phyloP scores from a whole-genome alignment of 495 filamentous ascomycete species.

The Penicillium paxilli region DNA sequence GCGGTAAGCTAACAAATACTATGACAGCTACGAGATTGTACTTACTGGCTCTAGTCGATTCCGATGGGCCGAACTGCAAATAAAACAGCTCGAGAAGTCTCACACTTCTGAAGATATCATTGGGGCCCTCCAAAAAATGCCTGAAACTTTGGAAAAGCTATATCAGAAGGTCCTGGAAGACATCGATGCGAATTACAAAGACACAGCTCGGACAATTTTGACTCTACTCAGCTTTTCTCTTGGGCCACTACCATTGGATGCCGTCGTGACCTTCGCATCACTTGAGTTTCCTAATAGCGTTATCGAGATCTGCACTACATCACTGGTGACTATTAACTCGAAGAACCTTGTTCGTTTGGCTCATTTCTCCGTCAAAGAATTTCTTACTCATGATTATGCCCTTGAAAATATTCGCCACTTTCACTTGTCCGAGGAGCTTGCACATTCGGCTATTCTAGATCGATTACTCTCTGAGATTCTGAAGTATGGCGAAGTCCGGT shows the following conservation, averaged over 20 bases:
- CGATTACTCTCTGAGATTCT: too few species aligned
- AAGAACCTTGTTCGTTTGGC: not conserved
- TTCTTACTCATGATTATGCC: not conserved
- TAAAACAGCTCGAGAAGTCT: not conserved
- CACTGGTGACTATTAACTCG: not conserved
- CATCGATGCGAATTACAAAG: not conserved
- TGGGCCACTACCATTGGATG: not conserved
- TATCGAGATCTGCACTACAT: not conserved
- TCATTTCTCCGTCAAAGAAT: slow-evolving; percentile 2
- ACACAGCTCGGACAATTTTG: not conserved
- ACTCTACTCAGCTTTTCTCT: not conserved
- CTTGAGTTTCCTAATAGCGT: not conserved
- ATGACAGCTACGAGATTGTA: not conserved
- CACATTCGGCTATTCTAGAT: too few species aligned
- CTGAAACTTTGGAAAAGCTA: not conserved
- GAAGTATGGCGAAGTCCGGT: too few species aligned
- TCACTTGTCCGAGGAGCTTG: too few species aligned
- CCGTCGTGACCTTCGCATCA: not conserved
- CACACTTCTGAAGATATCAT: not conserved
- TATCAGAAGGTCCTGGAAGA: not conserved
- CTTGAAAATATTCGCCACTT: too few species aligned
- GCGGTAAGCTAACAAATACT: not conserved
- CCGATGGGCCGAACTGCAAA: slow-evolving; percentile 3
- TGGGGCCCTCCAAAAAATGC: not conserved
- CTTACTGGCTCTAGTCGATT: not conserved